Base-by-base conservation (phyloP, 148 eudicot genomes). In the Vaccinium myrtillus region DNA sequence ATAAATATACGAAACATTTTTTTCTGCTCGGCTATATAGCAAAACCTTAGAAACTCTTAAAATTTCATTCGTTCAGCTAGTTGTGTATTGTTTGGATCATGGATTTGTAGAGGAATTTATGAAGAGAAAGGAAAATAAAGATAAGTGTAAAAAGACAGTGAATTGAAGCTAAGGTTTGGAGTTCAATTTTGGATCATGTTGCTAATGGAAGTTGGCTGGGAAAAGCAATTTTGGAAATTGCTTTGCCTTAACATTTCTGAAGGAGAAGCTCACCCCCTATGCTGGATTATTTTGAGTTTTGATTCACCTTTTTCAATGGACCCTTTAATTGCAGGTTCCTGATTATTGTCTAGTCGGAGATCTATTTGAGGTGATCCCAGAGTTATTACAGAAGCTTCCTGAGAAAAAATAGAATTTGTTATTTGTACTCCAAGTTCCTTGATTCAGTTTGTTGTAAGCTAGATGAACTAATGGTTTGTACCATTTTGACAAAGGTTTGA, bases 331-430 rank as follows among this genome's bases (percentile, higher is more conserved):
- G 89, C 94, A 96, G 99, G 97, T 93, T 79, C 95, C 98, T 39
- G 99, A 96, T 86, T 96, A 94, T 88, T 97, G 99, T 83, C 95
- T 96, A 16, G 99, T 96, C 0, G 98, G 99, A 7, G 99, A 96
- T 89, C 93, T 96, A 78, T 96, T 96, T 75, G 97, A 96, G 75
- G 87, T 96, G 84, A 88, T 96, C 87, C 99, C 98, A 12, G 95
- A 94, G 90, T 88, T 96, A 91, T 86, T 91, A 87, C 90, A 94
- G 87, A 96, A 96, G 88, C 89, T 96, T 81, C 98, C 98, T 4
- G 91, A 92, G 76, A 89, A 92, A 86, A 91, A 93, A 56, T 90
- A 84, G 82, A 61, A 27, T 13, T 21, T 25, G 50, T 83, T 46
- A 16, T 18, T 32, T 49, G 10, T 27, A 81, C 21, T 12, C 48